Conservation (phyloP, 2,329 filamentous ascomycete species). For the Diaporthe sp. region DNA sequence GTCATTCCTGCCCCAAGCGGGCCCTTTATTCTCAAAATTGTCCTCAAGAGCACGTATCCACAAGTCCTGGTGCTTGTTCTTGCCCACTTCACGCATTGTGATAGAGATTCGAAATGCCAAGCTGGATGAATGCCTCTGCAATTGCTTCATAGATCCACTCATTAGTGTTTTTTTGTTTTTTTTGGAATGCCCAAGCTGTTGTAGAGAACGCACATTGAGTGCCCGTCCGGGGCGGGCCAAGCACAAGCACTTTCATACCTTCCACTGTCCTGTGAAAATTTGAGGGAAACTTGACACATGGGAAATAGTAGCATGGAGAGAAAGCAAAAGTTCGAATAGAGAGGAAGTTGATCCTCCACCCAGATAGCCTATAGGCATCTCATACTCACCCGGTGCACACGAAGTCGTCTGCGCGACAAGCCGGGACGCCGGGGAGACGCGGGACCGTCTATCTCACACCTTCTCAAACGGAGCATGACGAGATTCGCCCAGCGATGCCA, state of each 20-base stretch:
- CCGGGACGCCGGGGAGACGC: conserved; percentile 2
- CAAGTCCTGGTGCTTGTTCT: conserved; percentile 45
- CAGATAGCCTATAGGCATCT: neutral
- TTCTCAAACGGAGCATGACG: neutral
- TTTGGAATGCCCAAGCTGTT: neutral
- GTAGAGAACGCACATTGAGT: conserved; percentile 43
- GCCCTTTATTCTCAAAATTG: conserved; percentile 42
- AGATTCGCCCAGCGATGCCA: neutral
- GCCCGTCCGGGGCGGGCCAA: conserved; percentile 47
- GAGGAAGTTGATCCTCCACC: neutral
- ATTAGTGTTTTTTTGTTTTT: conserved; percentile 12
- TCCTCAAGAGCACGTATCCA: conserved; percentile 48
- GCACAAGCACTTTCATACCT: conserved; percentile 46
- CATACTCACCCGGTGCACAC: neutral
- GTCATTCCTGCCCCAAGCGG: conserved; percentile 39
- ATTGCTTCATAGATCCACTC: conserved; percentile 37
- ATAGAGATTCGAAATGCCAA: conserved; percentile 46
- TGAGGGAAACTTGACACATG: too few relatives aligned
- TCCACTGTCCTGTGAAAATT: neutral
- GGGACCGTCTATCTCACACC: neutral
- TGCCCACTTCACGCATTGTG: conserved; percentile 47
- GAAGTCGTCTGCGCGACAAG: neutral
- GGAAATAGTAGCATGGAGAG: neutral
- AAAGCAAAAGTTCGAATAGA: too few relatives aligned
- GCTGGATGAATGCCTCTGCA: conserved; percentile 43